Conservation (phyloP, 768 basidiomycete species). For the Rickenella mellea region DNA sequence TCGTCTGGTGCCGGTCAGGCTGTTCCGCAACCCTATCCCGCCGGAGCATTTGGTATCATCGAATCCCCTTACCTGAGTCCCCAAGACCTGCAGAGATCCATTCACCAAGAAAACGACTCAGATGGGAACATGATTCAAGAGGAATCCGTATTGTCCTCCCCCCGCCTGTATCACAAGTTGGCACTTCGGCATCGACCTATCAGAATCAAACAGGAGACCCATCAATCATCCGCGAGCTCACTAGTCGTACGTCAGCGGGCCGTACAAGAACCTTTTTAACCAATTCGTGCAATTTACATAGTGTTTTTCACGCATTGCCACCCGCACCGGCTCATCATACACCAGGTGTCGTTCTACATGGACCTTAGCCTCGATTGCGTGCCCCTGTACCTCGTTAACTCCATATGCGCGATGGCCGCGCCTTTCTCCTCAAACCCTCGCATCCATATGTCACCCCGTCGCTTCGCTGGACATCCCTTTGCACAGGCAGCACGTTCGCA, state of each 20-base stretch:
- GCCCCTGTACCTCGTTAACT: constrained; percentile 61
- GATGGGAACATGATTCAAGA: too few species aligned
- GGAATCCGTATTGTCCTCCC: constrained; percentile 21
- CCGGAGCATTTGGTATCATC: not conserved
- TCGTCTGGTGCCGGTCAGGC: not conserved
- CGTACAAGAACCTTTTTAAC: constrained; percentile 21
- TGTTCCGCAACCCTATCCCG: not conserved
- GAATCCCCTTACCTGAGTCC: not conserved
- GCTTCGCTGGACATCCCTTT: constrained; percentile 40
- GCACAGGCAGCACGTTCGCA: constrained; percentile 51
- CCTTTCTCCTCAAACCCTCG: constrained; percentile 62
- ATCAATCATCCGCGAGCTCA: constrained; percentile 12
- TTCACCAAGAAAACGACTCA: too few species aligned
- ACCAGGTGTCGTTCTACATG: constrained; percentile 68
- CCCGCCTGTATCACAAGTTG: constrained; percentile 23
- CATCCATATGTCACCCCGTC: constrained; percentile 43
- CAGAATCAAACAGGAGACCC: constrained; percentile 5
- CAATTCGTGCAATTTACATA: constrained; percentile 16
- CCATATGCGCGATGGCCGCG: constrained; percentile 72
- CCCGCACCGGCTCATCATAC: constrained; percentile 66
- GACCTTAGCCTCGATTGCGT: constrained; percentile 57
- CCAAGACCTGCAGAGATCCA: too few species aligned
- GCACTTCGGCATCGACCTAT: not conserved
- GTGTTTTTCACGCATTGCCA: constrained; percentile 81
- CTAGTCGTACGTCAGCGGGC: constrained; percentile 17